phyloP scores from a whole-genome alignment of 768 basidiomycete species.

The Strobilomyces echinocephalus region DNA sequence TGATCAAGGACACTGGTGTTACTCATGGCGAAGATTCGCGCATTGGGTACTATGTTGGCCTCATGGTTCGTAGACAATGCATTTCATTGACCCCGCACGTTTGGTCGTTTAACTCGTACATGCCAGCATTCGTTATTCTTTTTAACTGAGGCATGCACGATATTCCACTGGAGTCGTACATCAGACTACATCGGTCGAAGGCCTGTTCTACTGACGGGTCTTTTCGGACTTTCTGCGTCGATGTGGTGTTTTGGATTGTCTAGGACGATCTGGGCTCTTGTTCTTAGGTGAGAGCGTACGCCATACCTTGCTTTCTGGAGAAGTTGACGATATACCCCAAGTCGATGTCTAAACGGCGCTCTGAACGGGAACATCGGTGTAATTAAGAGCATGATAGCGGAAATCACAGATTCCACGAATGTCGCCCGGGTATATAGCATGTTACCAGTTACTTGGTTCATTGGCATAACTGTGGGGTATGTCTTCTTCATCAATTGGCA shows the following conservation, averaged over 20 bases:
- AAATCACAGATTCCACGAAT: constrained; percentile 37
- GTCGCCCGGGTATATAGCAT: constrained; percentile 47
- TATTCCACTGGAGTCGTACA: constrained; percentile 46
- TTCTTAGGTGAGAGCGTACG: constrained; percentile 32
- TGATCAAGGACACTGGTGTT: no score
- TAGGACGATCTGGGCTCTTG: constrained; percentile 40
- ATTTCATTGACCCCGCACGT: neutral
- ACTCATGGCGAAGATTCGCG: constrained; percentile 20
- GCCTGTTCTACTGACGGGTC: constrained; percentile 43
- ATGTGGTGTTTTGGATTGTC: constrained; percentile 49
- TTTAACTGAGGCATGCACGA: constrained; percentile 44
- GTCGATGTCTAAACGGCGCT: constrained; percentile 44
- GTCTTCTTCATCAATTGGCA: constrained; percentile 8
- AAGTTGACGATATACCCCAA: constrained; percentile 10
- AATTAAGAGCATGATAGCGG: constrained; percentile 43
- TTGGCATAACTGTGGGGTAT: constrained; percentile 41
- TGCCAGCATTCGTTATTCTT: constrained; percentile 46
- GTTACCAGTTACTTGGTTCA: constrained; percentile 48
- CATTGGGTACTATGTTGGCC: constrained; percentile 28
- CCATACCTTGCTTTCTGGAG: neutral
- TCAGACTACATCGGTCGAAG: constrained; percentile 49
- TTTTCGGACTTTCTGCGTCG: constrained; percentile 41
- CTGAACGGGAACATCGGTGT: constrained; percentile 55
- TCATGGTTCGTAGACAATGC: constrained; percentile 35
- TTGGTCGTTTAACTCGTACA: neutral